phyloP scores from a whole-genome alignment of 75 land plant species.

The Sequoiadendron giganteum region DNA sequence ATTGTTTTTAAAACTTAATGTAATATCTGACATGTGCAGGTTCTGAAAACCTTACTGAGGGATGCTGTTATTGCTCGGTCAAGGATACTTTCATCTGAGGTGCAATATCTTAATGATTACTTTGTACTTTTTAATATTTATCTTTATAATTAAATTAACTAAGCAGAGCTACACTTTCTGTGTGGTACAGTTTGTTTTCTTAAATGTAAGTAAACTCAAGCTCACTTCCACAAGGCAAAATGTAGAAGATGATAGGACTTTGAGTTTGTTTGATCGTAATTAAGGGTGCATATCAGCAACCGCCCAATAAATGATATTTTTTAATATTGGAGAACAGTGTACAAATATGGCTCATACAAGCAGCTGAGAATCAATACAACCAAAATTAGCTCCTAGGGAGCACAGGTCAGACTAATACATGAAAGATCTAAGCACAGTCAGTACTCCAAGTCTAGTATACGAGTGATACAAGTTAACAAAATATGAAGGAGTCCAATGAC shows the following conservation, averaged over 20 bases:
- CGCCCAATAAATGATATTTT: not conserved
- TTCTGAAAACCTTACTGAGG: conserved; percentile 62
- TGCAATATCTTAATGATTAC: not conserved
- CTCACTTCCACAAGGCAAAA: not conserved
- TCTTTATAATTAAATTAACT: not conserved
- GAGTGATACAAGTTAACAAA: no score
- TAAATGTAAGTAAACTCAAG: not conserved
- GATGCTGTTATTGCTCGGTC: conserved; percentile 74
- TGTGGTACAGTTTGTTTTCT: not conserved
- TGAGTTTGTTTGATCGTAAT: not conserved
- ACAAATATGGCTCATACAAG: no score
- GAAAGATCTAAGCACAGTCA: no score
- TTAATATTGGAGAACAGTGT: not conserved
- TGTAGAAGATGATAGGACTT: not conserved
- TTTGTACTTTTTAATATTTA: not conserved
- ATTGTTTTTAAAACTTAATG: not conserved
- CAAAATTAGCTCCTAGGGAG: no score
- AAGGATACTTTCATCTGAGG: conserved; percentile 58
- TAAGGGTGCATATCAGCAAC: not conserved
- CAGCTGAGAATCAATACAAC: no score
- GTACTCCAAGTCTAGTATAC: no score
- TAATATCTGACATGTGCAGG: conserved; percentile 37
- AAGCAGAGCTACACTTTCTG: not conserved
- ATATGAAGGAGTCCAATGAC: no score
- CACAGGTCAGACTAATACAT: no score